Percentiles rank a stretch among this genome's conserved stretches.
phyloP scores from a whole-genome alignment of 805 yeast genomes.

The Nakazawaea anatomiae region DNA sequence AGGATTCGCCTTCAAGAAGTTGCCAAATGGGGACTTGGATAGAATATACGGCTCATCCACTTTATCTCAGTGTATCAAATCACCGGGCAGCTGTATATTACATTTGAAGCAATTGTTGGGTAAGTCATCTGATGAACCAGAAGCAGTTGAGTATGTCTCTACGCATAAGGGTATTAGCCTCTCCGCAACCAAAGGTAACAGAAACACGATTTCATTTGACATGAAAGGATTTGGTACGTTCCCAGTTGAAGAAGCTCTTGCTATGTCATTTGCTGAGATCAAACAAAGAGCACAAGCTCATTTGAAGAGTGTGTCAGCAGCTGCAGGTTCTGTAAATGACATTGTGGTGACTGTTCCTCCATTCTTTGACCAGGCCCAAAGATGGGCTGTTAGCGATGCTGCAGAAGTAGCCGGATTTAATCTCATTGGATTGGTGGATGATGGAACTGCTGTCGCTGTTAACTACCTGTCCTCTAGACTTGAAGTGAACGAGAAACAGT shows the following conservation, averaged over 20 bases:
- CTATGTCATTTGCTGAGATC: constrained; percentile 73
- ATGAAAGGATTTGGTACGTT: constrained; percentile 37
- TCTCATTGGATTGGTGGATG: constrained; percentile 70
- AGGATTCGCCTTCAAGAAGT: constrained; percentile 60
- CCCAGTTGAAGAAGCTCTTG: constrained; percentile 71
- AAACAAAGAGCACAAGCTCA: constrained; percentile 57
- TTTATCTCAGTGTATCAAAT: constrained; percentile 59
- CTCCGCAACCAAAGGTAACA: constrained; percentile 30
- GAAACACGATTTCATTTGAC: constrained; percentile 53
- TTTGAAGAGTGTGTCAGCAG: constrained; percentile 49
- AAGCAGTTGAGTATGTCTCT: constrained; percentile 36
- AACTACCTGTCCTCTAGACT: constrained; percentile 61
- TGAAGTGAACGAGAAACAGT: constrained; percentile 40
- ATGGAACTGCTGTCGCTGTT: constrained; percentile 87
- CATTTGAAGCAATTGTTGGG: constrained; percentile 74
- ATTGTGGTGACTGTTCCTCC: constrained; percentile 78
- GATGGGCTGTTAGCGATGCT: constrained; percentile 68
- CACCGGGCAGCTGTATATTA: constrained; percentile 64
- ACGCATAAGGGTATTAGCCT: constrained; percentile 59
- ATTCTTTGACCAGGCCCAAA: constrained; percentile 55
- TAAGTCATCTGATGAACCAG: constrained; percentile 39
- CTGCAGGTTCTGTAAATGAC: constrained; percentile 46
- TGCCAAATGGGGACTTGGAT: constrained; percentile 42
- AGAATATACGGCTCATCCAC: constrained; percentile 79
- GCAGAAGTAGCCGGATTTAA: constrained; percentile 63